Evolutionary conservation across 306 rosid species (phyloP).

Genomic region (Fragaria vesca): DNA sequence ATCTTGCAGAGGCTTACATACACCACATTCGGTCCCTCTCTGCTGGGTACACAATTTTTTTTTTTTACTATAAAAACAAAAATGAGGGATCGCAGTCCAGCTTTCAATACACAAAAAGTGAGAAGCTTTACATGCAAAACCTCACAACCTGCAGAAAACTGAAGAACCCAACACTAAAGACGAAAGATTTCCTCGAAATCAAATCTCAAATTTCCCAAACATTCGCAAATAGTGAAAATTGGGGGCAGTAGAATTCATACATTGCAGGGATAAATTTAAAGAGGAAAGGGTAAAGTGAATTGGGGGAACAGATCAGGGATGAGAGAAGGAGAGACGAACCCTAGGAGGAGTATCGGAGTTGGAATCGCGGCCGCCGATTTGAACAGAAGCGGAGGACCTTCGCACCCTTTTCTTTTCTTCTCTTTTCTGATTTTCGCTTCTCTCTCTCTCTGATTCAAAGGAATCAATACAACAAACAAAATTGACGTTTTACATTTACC

Average conservation of each 20-base stretch:
- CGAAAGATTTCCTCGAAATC: background rate
- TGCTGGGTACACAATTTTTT: background rate
- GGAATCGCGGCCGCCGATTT: conserved; percentile 73
- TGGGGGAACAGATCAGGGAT: conserved; percentile 44
- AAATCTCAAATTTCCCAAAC: background rate
- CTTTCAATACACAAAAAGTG: background rate
- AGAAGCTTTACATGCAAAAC: background rate
- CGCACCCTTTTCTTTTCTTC: conserved; percentile 79
- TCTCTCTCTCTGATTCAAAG: background rate
- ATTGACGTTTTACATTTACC: too few species aligned
- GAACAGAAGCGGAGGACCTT: conserved; percentile 67
- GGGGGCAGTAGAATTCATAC: background rate
- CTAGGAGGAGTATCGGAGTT: conserved; percentile 77
- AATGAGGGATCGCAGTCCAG: background rate
- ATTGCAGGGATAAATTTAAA: background rate
- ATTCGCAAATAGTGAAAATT: background rate
- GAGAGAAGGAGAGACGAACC: conserved; percentile 40
- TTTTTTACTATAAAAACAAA: background rate
- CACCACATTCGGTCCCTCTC: background rate
- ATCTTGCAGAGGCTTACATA: background rate
- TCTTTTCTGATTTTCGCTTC: background rate
- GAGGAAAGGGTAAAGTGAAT: background rate
- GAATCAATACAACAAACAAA: too few species aligned
- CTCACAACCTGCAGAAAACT: background rate
- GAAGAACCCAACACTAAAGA: background rate